These are phyloP conservation scores for Parmelia sp. DNA, from an alignment of 495 filamentous ascomycete genomes.

Conservation along the genomic window DNA sequence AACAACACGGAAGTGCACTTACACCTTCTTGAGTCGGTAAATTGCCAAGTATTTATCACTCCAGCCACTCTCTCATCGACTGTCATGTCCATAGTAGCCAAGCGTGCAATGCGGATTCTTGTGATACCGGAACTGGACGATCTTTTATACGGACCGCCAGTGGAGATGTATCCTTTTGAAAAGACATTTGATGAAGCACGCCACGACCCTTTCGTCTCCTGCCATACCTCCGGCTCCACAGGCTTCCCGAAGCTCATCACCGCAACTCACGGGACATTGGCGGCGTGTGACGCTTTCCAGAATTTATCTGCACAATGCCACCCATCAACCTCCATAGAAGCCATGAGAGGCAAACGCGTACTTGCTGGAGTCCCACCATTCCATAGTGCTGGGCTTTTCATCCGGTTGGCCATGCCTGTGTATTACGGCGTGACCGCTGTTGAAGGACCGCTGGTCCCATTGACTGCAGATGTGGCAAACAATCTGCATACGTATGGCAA, in stretches of 20 bases:
- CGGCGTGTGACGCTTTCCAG: constrained; percentile 35
- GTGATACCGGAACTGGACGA: neutral
- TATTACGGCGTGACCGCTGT: constrained; percentile 32
- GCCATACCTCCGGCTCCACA: neutral
- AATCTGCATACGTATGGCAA: constrained; percentile 7
- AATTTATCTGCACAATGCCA: neutral
- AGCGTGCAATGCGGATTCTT: constrained; percentile 23
- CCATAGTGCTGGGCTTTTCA: constrained; percentile 8
- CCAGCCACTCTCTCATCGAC: constrained; percentile 23
- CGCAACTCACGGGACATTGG: constrained; percentile 42
- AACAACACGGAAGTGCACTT: constrained; percentile 38
- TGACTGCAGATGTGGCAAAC: constrained; percentile 13
- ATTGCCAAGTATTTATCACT: constrained; percentile 35
- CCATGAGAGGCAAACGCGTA: constrained; percentile 21
- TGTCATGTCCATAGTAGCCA: constrained; percentile 26
- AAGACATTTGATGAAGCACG: neutral
- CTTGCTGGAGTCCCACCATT: constrained; percentile 14
- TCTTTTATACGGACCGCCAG: neutral
- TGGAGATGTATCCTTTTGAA: constrained; percentile 9
- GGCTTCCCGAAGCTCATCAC: constrained; percentile 46
- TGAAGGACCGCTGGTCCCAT: constrained; percentile 38
- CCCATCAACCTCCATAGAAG: constrained; percentile 15
- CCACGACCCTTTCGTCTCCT: neutral
- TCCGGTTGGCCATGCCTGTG: constrained; percentile 5
- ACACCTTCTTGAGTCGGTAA: constrained; percentile 34